phyloP scores from a whole-genome alignment of 768 basidiomycete genomes.

The Podaxis carcinomalis region DNA sequence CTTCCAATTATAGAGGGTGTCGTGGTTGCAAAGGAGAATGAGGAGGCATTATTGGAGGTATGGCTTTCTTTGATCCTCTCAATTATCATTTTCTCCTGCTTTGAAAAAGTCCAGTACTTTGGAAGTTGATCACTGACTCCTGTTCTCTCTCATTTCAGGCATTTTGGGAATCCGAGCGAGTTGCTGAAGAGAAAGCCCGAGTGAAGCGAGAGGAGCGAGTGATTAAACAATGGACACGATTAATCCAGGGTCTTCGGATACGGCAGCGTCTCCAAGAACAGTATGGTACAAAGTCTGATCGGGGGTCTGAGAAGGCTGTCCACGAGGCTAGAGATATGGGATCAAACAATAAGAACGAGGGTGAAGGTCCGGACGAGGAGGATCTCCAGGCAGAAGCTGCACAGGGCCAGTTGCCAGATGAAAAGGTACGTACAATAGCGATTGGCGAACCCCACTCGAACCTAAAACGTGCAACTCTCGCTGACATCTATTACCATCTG shows the following conservation, averaged over 20 bases:
- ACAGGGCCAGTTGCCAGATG: neutral
- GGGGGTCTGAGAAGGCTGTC: neutral
- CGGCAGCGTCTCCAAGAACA: conserved; percentile 78
- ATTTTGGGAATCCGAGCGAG: conserved; percentile 76
- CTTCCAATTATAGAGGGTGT: conserved; percentile 82
- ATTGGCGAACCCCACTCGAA: neutral
- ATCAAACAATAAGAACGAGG: conserved; percentile 14
- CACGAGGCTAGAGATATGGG: conserved; percentile 6
- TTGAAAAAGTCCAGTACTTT: neutral
- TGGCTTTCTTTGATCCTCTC: conserved; percentile 20
- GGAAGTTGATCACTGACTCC: conserved; percentile 4
- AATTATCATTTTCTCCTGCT: neutral
- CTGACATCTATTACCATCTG: neutral
- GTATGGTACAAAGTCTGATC: conserved; percentile 40
- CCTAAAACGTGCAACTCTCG: neutral
- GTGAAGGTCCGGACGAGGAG: conserved; percentile 12
- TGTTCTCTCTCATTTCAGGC: conserved; percentile 46
- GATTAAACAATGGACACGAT: conserved; percentile 82
- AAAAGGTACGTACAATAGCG: neutral
- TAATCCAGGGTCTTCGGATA: conserved; percentile 86
- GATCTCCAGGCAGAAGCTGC: conserved; percentile 1
- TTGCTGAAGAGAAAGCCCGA: conserved; percentile 72
- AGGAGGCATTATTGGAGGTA: conserved; percentile 72
- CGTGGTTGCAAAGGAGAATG: conserved; percentile 81
- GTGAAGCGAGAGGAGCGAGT: conserved; percentile 74